These are phyloP conservation scores for Claviceps sp. DNA, from an alignment of 2,329 filamentous ascomycete species.

Conservation along the genomic window DNA sequence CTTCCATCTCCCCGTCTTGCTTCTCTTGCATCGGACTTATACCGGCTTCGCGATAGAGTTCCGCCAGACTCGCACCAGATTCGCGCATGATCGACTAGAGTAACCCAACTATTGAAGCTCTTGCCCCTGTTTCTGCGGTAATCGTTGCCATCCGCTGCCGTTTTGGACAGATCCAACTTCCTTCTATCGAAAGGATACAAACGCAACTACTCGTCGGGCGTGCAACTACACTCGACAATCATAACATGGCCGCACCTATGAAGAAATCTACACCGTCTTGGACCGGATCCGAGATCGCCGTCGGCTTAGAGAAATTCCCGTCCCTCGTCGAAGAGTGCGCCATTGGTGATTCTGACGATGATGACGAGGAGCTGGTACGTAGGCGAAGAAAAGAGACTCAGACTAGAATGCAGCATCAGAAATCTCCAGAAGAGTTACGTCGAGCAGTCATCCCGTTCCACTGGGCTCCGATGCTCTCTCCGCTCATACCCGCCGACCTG, in stretches of 20 bases:
- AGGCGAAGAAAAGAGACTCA: slow-evolving; percentile 1
- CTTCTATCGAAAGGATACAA: neutral
- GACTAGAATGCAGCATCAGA: slow-evolving; percentile 3
- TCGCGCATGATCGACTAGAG: neutral
- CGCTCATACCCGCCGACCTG: slow-evolving; percentile 53
- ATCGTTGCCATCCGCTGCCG: neutral
- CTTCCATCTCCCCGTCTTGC: neutral
- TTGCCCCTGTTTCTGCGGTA: neutral
- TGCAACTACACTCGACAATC: neutral
- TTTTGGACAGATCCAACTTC: neutral
- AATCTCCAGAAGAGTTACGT: slow-evolving; percentile 6
- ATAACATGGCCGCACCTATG: neutral
- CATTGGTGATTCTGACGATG: slow-evolving; percentile 7
- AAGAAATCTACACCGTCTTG: neutral
- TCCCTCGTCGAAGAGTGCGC: slow-evolving; percentile 3
- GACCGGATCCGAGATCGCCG: neutral
- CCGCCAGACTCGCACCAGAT: neutral
- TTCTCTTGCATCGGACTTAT: neutral
- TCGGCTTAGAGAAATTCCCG: neutral
- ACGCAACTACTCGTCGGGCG: neutral
- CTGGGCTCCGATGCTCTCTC: slow-evolving; percentile 50
- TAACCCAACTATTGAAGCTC: neutral
- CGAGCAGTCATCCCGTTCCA: slow-evolving; percentile 37
- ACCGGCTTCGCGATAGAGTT: neutral
- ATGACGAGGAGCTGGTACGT: slow-evolving; percentile 6